Conservation (phyloP, 2,329 filamentous ascomycete species). For the Xylaria polymorpha region DNA sequence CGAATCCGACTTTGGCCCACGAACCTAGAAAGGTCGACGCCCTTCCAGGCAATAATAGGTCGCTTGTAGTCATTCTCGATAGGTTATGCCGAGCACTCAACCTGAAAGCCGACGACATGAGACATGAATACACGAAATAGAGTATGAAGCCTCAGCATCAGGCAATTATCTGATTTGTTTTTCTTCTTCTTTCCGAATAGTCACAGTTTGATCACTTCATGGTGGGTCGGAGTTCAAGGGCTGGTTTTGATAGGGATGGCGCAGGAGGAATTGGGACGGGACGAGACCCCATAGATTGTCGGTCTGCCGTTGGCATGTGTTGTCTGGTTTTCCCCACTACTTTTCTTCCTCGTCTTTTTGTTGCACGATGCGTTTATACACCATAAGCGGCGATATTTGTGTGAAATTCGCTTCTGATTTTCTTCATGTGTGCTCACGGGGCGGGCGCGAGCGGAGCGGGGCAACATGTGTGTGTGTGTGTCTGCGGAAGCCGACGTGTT, state of each 20-base stretch:
- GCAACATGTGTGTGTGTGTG: neutral
- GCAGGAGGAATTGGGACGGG: neutral
- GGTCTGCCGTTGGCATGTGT: neutral
- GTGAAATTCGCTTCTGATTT: neutral
- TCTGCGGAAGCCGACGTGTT: neutral
- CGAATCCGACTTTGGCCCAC: slow-evolving; percentile 13
- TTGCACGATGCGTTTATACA: neutral
- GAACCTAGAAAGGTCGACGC: neutral
- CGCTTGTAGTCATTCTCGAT: neutral
- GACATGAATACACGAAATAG: neutral
- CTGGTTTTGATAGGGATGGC: neutral
- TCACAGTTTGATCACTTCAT: neutral
- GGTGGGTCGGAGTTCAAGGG: slow-evolving; percentile 8
- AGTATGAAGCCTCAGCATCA: neutral
- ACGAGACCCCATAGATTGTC: neutral
- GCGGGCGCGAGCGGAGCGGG: neutral
- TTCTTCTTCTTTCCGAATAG: too few relatives aligned
- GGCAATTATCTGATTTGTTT: too few relatives aligned
- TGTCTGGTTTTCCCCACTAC: neutral
- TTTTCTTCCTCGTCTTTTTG: neutral
- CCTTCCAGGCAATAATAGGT: too few relatives aligned
- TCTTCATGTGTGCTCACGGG: too few relatives aligned
- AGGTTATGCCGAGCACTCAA: neutral
- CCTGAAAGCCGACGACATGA: neutral
- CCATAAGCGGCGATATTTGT: neutral